Evolutionary conservation across 2,329 filamentous ascomycete species (phyloP), one percentile per base, ranked within the genome.

Genomic region (Cladophialophora carrionii): DNA sequence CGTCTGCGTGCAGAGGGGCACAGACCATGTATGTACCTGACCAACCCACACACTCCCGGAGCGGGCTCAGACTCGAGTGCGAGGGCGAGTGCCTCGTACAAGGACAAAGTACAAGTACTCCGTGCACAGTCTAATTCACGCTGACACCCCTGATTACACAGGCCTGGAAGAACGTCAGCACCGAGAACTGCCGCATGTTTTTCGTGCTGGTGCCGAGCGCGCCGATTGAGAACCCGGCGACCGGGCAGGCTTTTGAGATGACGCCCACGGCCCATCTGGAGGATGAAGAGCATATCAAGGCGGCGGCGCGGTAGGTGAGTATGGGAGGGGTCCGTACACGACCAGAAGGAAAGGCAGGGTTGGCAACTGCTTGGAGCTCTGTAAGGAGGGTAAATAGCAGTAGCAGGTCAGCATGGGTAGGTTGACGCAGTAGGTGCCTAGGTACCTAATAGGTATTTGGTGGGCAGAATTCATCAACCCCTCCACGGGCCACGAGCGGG

Each of bases 1-100:
- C 59, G 62, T 75, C 29, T 72, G 72, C 20, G 72, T 76, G n/a
- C 73, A 74, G 61, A 65, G 70, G 24, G 67, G 64, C 2, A 71
- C 69, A 24, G 68, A 63, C 59, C 69, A 71, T 59, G 69, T 69
- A 61, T 34, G 69, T 68, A 22, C 24, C 6, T 6, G 3, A 29
- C 26, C 6, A 6, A 29, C 26, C 37, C 17, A 7, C 37, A 41
- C 37, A 6, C 17, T 12, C 32, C 9, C 6, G 17, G 12, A 17
- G 12, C 12, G 34, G 17, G 17, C 4, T 17, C 29, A 4, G 29
- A 8, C 29, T 31, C 29, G 8, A 31, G 29, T 31, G 12, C 34
- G 12, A 37, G 34, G 4, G 34, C 34, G 12, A 37, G 34, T 31
- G n/a, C n/a, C n/a, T n/a, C n/a, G n/a, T n/a, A 31, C 29, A 31